These are phyloP conservation scores for Ceratobasidium sp. DNA, from an alignment of 1,284 basidiomycete genomes.

Conservation along the genomic window DNA sequence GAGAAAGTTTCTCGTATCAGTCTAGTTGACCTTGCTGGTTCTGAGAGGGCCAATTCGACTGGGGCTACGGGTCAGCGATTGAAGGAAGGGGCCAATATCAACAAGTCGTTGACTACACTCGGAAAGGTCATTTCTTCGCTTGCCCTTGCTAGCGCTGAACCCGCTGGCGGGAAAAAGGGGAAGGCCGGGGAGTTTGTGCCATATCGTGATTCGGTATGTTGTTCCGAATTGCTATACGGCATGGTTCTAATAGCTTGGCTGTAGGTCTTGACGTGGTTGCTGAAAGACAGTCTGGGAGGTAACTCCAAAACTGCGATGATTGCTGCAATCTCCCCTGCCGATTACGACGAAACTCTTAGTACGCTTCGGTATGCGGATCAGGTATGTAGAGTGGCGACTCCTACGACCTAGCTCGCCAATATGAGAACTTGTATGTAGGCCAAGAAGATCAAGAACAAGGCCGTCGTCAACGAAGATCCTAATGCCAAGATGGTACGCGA, in stretches of 20 bases:
- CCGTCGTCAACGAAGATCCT: constrained; percentile 98
- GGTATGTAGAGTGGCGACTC: constrained; percentile 34
- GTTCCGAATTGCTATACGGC: background rate
- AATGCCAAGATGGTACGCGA: constrained; percentile 98
- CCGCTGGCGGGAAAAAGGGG: constrained; percentile 83
- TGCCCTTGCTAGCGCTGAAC: constrained; percentile 75
- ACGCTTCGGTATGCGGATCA: constrained; percentile 97
- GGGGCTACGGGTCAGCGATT: constrained; percentile 94
- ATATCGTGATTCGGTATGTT: constrained; percentile 86
- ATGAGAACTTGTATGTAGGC: constrained; percentile 60
- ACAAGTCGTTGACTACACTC: constrained; percentile 95
- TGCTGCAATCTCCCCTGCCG: constrained; percentile 96
- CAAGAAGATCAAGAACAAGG: constrained; percentile 99
- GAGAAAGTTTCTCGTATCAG: constrained; percentile 98
- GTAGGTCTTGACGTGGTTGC: constrained; percentile 93
- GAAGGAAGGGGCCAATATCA: constrained; percentile 98
- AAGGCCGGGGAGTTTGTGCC: constrained; percentile 91
- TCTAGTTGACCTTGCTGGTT: constrained; percentile 95
- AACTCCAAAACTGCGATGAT: constrained; percentile 98
- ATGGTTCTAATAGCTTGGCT: constrained; percentile 20
- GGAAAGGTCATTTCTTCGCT: constrained; percentile 97
- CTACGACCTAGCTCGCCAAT: background rate
- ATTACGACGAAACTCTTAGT: constrained; percentile 97
- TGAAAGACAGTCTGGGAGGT: constrained; percentile 96
- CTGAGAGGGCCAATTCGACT: constrained; percentile 94